Evolutionary conservation across 306 rosid genomes (phyloP).

Genomic region (Cyclanthera cordifolia): DNA sequence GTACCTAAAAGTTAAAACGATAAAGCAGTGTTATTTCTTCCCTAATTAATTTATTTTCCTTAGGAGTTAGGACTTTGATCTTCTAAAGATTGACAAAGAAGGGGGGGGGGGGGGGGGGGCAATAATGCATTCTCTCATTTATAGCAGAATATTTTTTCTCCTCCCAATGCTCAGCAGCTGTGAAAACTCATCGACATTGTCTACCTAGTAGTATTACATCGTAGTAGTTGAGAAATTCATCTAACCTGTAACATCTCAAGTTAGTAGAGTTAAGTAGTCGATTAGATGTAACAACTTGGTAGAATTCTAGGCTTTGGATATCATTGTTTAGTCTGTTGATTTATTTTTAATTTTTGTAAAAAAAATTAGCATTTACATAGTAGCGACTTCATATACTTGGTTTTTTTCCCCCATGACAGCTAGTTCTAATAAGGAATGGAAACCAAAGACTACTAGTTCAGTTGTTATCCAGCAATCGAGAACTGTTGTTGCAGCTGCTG

Average conservation of each 20-base stretch:
- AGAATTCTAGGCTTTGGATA: not conserved
- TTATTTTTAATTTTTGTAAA: not conserved
- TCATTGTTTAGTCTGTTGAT: not conserved
- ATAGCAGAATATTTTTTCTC: not conserved
- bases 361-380: not conserved
- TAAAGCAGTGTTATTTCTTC: not conserved
- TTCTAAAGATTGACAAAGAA: not conserved
- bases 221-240: not conserved
- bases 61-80: not conserved
- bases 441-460: constrained; percentile 59
- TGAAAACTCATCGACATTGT: not conserved
- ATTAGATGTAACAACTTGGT: not conserved
- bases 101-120: not conserved
- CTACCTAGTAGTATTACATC: not conserved
- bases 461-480: constrained; percentile 41
- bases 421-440: constrained; percentile 94
- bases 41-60: not conserved
- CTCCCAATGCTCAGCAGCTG: not conserved
- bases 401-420: constrained; percentile 46
- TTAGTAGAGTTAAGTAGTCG: not conserved
- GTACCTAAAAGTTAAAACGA: not conserved
- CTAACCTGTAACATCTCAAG: not conserved
- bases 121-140: not conserved
- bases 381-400: constrained; percentile 18
- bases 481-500: constrained; percentile 27